phyloP scores from a whole-genome alignment of 495 filamentous ascomycete genomes.

The Penicillium macrosclerotiorum region DNA sequence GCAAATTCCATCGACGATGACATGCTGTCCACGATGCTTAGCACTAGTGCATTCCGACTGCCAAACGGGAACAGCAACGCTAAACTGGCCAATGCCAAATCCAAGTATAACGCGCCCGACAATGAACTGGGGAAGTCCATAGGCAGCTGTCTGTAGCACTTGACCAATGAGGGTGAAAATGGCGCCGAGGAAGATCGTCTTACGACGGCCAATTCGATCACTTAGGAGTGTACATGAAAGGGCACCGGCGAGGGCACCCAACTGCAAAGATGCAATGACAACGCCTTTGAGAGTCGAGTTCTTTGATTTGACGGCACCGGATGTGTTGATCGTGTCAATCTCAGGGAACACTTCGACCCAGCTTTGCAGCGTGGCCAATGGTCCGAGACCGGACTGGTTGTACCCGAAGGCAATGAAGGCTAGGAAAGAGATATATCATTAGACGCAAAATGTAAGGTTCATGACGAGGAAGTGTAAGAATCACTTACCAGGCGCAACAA shows the following conservation, averaged over 20 bases:
- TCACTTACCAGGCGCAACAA: conserved; percentile 29
- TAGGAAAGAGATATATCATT: neutral
- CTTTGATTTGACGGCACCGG: conserved; percentile 16
- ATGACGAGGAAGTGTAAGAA: neutral
- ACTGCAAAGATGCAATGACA: conserved; percentile 40
- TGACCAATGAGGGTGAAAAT: conserved; percentile 51
- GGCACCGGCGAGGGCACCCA: conserved; percentile 44
- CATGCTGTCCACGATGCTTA: conserved; percentile 36
- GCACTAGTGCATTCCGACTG: conserved; percentile 45
- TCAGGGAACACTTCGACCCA: conserved; percentile 31
- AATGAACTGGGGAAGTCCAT: conserved; percentile 32
- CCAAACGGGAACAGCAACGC: conserved; percentile 49
- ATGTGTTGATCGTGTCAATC: conserved; percentile 35
- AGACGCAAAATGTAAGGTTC: neutral
- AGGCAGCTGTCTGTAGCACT: conserved; percentile 50
- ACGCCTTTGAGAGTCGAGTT: conserved; percentile 39
- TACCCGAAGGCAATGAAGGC: conserved; percentile 37
- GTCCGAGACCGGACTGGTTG: conserved; percentile 31
- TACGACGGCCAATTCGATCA: conserved; percentile 54
- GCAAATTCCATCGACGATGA: conserved; percentile 47
- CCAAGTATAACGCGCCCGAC: conserved; percentile 45
- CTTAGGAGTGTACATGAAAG: conserved; percentile 36
- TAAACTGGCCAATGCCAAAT: conserved; percentile 43
- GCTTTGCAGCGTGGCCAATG: conserved; percentile 25
- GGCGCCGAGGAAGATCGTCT: conserved; percentile 52